Base-by-base conservation (phyloP, 768 basidiomycete species). In the Suillus occidentalis region DNA sequence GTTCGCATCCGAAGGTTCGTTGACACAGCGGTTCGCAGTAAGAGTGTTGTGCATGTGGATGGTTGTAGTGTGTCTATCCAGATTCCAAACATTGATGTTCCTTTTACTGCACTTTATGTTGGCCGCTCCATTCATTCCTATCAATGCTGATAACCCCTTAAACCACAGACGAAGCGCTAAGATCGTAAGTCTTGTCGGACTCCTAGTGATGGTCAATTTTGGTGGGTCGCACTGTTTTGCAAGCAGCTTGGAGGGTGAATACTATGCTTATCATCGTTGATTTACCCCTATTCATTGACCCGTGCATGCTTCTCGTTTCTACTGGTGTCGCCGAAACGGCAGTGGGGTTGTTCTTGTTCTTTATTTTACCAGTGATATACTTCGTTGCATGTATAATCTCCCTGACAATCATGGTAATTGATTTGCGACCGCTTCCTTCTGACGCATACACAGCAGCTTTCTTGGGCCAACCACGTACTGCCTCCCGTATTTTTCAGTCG, bases 181-280 rank as follows among this genome's bases (percentile, higher is more conserved):
- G 59, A 43, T 60, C 0, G 42, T 28, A 37, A 60, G 39, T n/a
- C 22, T 43, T 43, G 20, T 31, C 9, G 59, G 20, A 43, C 34
- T 60, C 10, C 28, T 66, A 18, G 52, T 69, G 10, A 65, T 49
- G 7, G 60, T 61, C 5, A 60, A 70, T n/a, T 77, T 77, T 39
- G 71, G 75, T 2, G 68, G 43, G 6, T 65, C 72, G 14, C 76
- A 75, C 56, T 73, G 68, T 53, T 62, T 76, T 36, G 73, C 22
- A 65, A 53, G 50, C 67, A 6, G n/a, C 74, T 3, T 78, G 77
- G 77, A 69, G 71, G 6, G 58, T 65, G n/a, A 69, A 59, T 10
- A 28, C 28, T 28, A 65, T 72, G 0, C 34, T 71, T 6, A 45
- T 68, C 7, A 68, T 75, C 18, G 65, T 68, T 47, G 63, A 31